Evolutionary conservation across 2,329 filamentous ascomycete species (phyloP), one percentile per base, ranked within the genome.

Genomic region (Epichloe typhina): DNA sequence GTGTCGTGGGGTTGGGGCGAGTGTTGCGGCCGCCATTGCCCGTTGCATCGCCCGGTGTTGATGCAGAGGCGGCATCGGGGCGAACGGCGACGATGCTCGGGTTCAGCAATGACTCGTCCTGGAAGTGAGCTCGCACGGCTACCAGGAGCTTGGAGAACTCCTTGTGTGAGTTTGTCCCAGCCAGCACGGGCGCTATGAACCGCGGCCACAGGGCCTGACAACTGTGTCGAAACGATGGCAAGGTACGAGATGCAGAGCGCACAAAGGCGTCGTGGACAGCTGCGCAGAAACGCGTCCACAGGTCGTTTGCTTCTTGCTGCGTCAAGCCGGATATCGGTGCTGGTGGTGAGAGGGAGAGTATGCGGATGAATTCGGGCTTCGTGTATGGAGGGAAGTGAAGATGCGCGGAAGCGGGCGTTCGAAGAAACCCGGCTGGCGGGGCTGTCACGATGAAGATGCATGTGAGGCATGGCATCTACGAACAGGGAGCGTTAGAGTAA

Each of bases 201-300:
- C 82, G 78, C 11, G 84, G 82, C 93, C 93, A 98, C 19, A 97
- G 76, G 42, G 82, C 79, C 46, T 79, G 67, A 61, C 86, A 89
- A 47, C 84, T 79, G 37, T 79, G 76, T 3, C 73, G 75, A 57
- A 95, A 89, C 11, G 79, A 78, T 1, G 84, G 75, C 13, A 97
- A 74, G 38, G 91, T 89, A 47, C 89, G 82, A 1, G 85, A 85
- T 3, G 88, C 88, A 45, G 88, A 82, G 55, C 84, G 87, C 46
- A 84, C 81, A 12, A 97, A 74, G 1, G 90, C 82, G 63, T 98
- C 93, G 74, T 94, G 93, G 13, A 95, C 82, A 4, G 88, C 87
- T 46, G 80, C 80, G 54, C 84, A 80, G 70, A 95, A 97, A 43
- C 88, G 82, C 13, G 80, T 72, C 85, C 86, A 93, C 15, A 91